Evolutionary conservation across 306 rosid genomes (phyloP).

Genomic region (Crotalaria pallida): DNA sequence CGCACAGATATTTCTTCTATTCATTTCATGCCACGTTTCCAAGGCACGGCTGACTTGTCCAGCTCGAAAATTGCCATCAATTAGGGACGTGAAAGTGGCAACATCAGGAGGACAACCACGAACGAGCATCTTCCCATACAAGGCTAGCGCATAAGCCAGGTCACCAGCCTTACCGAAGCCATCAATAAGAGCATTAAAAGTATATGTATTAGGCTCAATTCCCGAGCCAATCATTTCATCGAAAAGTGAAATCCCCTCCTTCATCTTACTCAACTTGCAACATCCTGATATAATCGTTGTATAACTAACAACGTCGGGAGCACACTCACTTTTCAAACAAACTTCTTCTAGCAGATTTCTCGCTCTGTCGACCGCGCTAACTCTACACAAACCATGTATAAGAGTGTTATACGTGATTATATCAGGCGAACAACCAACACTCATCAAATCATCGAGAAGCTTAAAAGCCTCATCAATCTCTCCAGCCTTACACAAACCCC

Average conservation of each 20-base stretch:
- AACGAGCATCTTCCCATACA: constrained; percentile 47
- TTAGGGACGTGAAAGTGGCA: constrained; percentile 60
- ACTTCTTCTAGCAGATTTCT: constrained; percentile 43
- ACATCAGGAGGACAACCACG: constrained; percentile 53
- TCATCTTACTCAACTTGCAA: constrained; percentile 53
- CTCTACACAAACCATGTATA: constrained; percentile 59
- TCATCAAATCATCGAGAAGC: constrained; percentile 46
- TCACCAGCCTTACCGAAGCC: constrained; percentile 64
- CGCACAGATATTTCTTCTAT: constrained; percentile 33
- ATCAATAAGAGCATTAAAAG: constrained; percentile 64
- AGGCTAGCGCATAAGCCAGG: constrained; percentile 42
- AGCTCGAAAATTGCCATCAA: constrained; percentile 50
- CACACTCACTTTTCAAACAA: constrained; percentile 29
- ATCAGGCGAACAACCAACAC: constrained; percentile 55
- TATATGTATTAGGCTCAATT: constrained; percentile 43
- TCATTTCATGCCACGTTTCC: constrained; percentile 68
- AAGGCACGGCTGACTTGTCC: constrained; percentile 47
- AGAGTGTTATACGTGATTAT: constrained; percentile 56
- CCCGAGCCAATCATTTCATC: constrained; percentile 49
- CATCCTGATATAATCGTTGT: constrained; percentile 64
- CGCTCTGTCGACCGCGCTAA: constrained; percentile 47
- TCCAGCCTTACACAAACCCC: constrained; percentile 55
- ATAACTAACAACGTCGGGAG: constrained; percentile 55
- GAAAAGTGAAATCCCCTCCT: constrained; percentile 49
- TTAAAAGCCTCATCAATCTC: constrained; percentile 43